These are phyloP conservation scores for Populus trichocarpa DNA, from an alignment of 441 rosid species.

Conservation along the genomic window DNA sequence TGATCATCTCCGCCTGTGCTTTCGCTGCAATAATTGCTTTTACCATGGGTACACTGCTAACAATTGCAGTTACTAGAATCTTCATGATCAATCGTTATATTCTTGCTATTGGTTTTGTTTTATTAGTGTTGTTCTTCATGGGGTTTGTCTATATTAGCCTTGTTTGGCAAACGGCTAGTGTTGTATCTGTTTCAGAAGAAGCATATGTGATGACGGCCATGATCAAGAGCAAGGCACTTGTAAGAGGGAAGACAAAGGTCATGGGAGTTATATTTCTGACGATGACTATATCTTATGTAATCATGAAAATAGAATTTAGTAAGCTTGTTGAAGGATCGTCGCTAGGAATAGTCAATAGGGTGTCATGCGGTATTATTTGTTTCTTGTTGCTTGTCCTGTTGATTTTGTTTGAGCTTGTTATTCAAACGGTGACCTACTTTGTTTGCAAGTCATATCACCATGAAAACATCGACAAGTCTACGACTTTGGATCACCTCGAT, in stretches of 20 bases:
- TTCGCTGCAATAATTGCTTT: slow-evolving; percentile 23
- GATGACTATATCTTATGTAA: neutral
- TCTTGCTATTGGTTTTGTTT: neutral
- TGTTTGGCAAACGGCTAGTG: slow-evolving; percentile 29
- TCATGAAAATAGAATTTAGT: neutral
- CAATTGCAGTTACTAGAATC: too few species aligned
- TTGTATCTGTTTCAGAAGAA: slow-evolving; percentile 33
- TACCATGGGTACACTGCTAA: neutral
- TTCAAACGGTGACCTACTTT: slow-evolving; percentile 32
- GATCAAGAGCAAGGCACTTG: slow-evolving; percentile 26
- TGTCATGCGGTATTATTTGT: slow-evolving; percentile 13
- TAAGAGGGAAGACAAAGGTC: slow-evolving; percentile 26
- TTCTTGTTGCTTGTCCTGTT: slow-evolving; percentile 15
- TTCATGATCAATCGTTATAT: neutral
- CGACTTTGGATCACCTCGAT: slow-evolving; percentile 28
- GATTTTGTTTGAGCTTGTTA: slow-evolving; percentile 23
- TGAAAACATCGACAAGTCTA: slow-evolving; percentile 25
- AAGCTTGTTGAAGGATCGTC: slow-evolving; percentile 11
- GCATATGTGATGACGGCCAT: slow-evolving; percentile 25
- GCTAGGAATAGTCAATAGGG: neutral
- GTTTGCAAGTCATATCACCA: slow-evolving; percentile 37
- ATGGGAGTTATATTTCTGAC: slow-evolving; percentile 9
- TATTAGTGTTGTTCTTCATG: neutral
- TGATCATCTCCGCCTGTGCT: slow-evolving; percentile 33
- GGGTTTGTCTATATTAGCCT: slow-evolving; percentile 22